Evolutionary conservation across 352 stramenopile genomes (phyloP).

Genomic region (Aphanomyces cochlioides): DNA sequence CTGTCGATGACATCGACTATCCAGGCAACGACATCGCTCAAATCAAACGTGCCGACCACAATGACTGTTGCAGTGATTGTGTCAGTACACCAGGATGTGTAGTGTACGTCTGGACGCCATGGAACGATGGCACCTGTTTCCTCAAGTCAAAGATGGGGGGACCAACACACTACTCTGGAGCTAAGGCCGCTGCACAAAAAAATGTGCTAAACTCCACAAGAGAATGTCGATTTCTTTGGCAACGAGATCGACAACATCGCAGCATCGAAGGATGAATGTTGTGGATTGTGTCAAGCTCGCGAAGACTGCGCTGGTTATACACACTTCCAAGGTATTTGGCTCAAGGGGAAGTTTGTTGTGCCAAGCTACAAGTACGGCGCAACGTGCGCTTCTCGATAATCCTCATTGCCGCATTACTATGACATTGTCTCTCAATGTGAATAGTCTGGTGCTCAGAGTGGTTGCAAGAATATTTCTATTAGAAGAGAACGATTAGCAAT

Average conservation of each 20-base stretch:
- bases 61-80: constrained; percentile 12
- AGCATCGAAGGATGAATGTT: neutral
- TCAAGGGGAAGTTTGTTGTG: neutral
- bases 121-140: neutral
- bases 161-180: neutral
- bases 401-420: too few relatives aligned
- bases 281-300: neutral
- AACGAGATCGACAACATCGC: constrained; percentile 18
- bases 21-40: constrained; percentile 19
- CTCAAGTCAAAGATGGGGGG: constrained; percentile 29
- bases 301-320: neutral
- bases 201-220: neutral
- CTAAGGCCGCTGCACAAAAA: neutral
- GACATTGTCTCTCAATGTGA: too few relatives aligned
- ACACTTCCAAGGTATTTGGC: neutral
- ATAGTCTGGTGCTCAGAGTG: too few relatives aligned
- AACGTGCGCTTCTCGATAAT: neutral
- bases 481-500: too few relatives aligned
- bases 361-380: neutral
- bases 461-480: too few relatives aligned
- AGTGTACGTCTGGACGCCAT: constrained; percentile 21
- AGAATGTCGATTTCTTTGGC: constrained; percentile 14
- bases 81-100: neutral
- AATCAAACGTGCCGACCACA: neutral
- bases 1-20: neutral